Percentiles rank a stretch among this genome's conserved stretches.
Conservation (phyloP, 2,329 filamentous ascomycete genomes). For the Coleophoma crateriformis region DNA sequence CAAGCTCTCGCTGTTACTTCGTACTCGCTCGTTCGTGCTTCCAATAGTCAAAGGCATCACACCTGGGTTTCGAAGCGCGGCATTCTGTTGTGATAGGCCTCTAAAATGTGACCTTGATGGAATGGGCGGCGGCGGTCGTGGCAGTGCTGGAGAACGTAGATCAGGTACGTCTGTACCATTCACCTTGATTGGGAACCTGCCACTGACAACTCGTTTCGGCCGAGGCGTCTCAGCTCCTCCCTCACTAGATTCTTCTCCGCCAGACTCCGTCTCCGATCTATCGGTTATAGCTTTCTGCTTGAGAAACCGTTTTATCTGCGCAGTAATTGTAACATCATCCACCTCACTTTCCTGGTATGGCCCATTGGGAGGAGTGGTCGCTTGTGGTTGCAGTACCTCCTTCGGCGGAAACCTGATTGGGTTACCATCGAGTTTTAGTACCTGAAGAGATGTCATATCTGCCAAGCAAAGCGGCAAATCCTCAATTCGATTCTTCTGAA, state of each 20-base stretch:
- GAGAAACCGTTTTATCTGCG: slow-evolving; percentile 57
- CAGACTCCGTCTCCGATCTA: slow-evolving; percentile 48
- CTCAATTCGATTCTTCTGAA: slow-evolving; percentile 82
- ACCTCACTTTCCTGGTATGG: slow-evolving; percentile 53
- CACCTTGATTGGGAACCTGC: slow-evolving; percentile 65
- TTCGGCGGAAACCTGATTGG: slow-evolving; percentile 75
- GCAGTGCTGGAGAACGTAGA: slow-evolving; percentile 60
- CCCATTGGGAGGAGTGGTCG: slow-evolving; percentile 49
- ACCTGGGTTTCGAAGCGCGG: slow-evolving; percentile 59
- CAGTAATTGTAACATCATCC: slow-evolving; percentile 52
- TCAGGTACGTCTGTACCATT: slow-evolving; percentile 67
- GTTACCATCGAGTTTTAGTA: slow-evolving; percentile 86
- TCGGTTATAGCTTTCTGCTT: slow-evolving; percentile 42
- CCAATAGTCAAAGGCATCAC: slow-evolving; percentile 67
- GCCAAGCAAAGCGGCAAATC: slow-evolving; percentile 78
- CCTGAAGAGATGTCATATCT: slow-evolving; percentile 84
- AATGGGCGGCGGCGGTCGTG: slow-evolving; percentile 64
- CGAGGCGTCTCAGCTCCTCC: slow-evolving; percentile 70
- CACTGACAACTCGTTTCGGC: slow-evolving; percentile 57
- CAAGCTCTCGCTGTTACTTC: slow-evolving; percentile 60
- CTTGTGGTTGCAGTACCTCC: slow-evolving; percentile 57
- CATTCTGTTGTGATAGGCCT: slow-evolving; percentile 62
- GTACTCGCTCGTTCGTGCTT: slow-evolving; percentile 61
- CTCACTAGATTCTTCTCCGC: slow-evolving; percentile 62
- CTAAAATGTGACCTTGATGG: slow-evolving; percentile 78